Evolutionary conservation across 164 flowering plant genomes (phyloP).

Genomic region (Protea cynaroides): DNA sequence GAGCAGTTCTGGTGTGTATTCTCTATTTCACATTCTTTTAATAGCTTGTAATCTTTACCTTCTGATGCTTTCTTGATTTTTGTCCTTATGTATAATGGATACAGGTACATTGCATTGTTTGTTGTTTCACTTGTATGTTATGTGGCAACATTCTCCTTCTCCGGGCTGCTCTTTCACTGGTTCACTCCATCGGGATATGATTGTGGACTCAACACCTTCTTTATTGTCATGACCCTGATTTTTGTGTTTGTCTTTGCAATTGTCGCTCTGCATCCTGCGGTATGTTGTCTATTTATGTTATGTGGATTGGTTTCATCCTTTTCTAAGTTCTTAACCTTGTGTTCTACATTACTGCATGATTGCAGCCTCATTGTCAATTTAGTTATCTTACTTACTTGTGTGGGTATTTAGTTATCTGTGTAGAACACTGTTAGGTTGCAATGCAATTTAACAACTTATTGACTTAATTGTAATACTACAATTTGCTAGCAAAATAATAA

Average conservation of each 20-base stretch:
- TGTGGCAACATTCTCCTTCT: slow-evolving; percentile 61
- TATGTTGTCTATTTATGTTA: slow-evolving; percentile 16
- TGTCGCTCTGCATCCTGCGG: slow-evolving; percentile 82
- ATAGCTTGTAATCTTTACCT: neutral
- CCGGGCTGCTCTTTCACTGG: slow-evolving; percentile 86
- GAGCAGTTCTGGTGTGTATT: slow-evolving; percentile 87
- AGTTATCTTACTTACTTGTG: too few relatives aligned
- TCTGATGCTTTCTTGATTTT: neutral
- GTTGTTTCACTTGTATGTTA: slow-evolving; percentile 83
- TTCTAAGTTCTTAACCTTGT: too few relatives aligned
- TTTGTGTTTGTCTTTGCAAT: slow-evolving; percentile 64
- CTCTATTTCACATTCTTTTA: neutral
- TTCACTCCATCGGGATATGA: slow-evolving; percentile 93
- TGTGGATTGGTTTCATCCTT: too few relatives aligned
- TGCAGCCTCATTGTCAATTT: too few relatives aligned
- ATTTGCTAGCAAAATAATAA: too few relatives aligned
- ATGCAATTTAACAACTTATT: too few relatives aligned
- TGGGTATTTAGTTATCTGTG: too few relatives aligned
- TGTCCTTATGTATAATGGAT: slow-evolving; percentile 4
- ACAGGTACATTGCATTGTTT: slow-evolving; percentile 82
- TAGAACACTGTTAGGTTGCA: too few relatives aligned
- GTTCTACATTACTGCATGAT: too few relatives aligned
- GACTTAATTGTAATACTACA: too few relatives aligned
- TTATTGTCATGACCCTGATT: slow-evolving; percentile 71
- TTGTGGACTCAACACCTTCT: slow-evolving; percentile 92